A percentile compares a stretch with the other conserved stretches of the same genome.
phyloP scores from a whole-genome alignment of 1,284 basidiomycete species.

The Clitocybe nebularis region DNA sequence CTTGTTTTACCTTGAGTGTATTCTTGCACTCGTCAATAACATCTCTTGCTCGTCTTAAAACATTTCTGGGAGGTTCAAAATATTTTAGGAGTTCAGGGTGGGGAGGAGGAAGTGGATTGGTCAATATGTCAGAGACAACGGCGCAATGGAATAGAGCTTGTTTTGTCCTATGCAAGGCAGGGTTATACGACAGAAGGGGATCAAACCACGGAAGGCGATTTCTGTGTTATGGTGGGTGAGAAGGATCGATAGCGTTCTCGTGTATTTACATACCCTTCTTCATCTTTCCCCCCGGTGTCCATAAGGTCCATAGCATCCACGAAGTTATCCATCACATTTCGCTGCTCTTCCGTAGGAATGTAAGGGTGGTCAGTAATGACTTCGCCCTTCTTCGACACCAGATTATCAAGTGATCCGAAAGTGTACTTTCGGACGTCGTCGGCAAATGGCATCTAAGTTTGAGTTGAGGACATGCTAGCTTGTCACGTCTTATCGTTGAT shows the following conservation, averaged over 20 bases:
- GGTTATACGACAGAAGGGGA: conserved; percentile 77
- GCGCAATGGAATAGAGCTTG: conserved; percentile 91
- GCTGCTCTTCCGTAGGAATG: conserved; percentile 78
- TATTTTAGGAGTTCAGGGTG: conserved; percentile 84
- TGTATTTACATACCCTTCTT: conserved; percentile 53
- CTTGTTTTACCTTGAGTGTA: conserved; percentile 72
- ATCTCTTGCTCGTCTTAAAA: conserved; percentile 55
- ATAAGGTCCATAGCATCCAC: conserved; percentile 88
- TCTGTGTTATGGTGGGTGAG: conserved; percentile 30
- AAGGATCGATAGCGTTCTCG: not conserved
- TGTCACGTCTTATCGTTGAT: not conserved
- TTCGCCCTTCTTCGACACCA: conserved; percentile 77
- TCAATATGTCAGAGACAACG: conserved; percentile 68
- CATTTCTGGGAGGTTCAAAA: conserved; percentile 71
- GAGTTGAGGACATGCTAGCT: not conserved
- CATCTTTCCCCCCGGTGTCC: conserved; percentile 65
- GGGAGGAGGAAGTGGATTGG: conserved; percentile 76
- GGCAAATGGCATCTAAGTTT: conserved; percentile 82
- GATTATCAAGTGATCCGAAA: conserved; percentile 78
- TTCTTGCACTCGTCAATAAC: conserved; percentile 61
- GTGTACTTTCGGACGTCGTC: conserved; percentile 88
- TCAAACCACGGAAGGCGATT: conserved; percentile 74
- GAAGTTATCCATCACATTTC: conserved; percentile 79
- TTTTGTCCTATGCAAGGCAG: conserved; percentile 86
- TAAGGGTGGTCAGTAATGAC: conserved; percentile 73